These are phyloP conservation scores for Corylus avellana DNA, from an alignment of 306 rosid genomes.

Conservation along the genomic window DNA sequence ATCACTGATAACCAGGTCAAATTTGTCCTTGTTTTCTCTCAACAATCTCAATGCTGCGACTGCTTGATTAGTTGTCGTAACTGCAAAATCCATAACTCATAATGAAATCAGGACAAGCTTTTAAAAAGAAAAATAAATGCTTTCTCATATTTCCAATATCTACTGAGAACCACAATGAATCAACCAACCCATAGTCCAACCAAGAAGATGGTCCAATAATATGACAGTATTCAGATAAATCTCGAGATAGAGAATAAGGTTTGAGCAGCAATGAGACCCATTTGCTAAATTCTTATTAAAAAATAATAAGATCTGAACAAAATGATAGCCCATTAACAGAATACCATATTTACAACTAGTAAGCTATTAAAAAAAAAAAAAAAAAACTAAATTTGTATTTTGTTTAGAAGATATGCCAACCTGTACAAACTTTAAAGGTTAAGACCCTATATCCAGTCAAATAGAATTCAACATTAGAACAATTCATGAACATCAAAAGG, in stretches of 20 bases:
- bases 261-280: neutral
- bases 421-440: neutral
- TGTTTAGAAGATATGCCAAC: neutral
- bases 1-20: constrained; percentile 94
- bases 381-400: neutral
- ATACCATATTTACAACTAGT: neutral
- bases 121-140: constrained; percentile 6
- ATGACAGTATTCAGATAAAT: neutral
- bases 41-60: constrained; percentile 67
- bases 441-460: too few relatives aligned
- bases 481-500: neutral
- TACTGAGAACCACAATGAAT: neutral
- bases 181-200: constrained; percentile 10
- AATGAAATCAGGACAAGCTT: constrained; percentile 12
- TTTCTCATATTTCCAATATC: constrained; percentile 8
- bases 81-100: constrained; percentile 53
- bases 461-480: too few relatives aligned
- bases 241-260: neutral
- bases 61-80: constrained; percentile 84
- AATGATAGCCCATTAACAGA: neutral
- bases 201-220: constrained; percentile 1
- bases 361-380: neutral
- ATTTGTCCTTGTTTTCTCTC: constrained; percentile 80
- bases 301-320: neutral
- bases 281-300: neutral